phyloP scores from a whole-genome alignment of 192 early-diverging fungal species.

The Gonapodya prolifera region DNA sequence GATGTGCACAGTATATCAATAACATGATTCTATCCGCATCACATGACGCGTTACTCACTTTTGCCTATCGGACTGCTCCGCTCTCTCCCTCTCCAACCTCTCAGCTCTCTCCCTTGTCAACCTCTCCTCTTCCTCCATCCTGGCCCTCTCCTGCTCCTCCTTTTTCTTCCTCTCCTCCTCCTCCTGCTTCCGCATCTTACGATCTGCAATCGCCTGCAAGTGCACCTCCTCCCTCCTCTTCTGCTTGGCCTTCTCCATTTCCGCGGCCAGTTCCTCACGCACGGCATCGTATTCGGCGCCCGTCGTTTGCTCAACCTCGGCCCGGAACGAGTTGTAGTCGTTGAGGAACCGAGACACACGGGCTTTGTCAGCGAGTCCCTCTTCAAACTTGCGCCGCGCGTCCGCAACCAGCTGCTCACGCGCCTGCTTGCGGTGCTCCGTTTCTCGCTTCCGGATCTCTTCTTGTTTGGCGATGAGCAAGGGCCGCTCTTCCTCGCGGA shows the following conservation, averaged over 20 bases:
- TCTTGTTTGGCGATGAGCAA: conserved; percentile 84
- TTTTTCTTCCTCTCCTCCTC: conserved; percentile 49
- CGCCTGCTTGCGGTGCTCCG: conserved; percentile 61
- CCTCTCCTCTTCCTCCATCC: conserved; percentile 40
- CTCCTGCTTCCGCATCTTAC: conserved; percentile 21
- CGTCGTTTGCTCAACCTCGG: conserved; percentile 32
- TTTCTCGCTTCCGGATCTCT: conserved; percentile 72
- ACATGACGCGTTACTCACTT: not conserved
- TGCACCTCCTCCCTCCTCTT: conserved; percentile 44
- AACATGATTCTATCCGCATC: not conserved
- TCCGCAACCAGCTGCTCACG: conserved; percentile 54
- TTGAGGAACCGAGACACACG: conserved; percentile 68
- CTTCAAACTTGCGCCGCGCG: conserved; percentile 48
- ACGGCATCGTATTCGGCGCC: not conserved
- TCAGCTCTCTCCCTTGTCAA: conserved; percentile 31
- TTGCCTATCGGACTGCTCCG: conserved; percentile 14
- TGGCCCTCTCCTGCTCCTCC: conserved; percentile 58
- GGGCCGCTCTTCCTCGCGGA: conserved; percentile 80
- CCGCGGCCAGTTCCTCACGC: not conserved
- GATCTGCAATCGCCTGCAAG: not conserved
- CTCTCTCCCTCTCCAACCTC: conserved; percentile 12
- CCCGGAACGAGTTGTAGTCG: conserved; percentile 58
- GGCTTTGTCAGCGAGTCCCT: conserved; percentile 61
- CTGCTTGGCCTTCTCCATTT: conserved; percentile 36
- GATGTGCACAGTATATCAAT: too few species aligned